A percentile compares a stretch with the other conserved stretches of the same genome.
These are phyloP conservation scores for Coemansia sp. DNA, from an alignment of 192 early-diverging fungal genomes.

Conservation along the genomic window DNA sequence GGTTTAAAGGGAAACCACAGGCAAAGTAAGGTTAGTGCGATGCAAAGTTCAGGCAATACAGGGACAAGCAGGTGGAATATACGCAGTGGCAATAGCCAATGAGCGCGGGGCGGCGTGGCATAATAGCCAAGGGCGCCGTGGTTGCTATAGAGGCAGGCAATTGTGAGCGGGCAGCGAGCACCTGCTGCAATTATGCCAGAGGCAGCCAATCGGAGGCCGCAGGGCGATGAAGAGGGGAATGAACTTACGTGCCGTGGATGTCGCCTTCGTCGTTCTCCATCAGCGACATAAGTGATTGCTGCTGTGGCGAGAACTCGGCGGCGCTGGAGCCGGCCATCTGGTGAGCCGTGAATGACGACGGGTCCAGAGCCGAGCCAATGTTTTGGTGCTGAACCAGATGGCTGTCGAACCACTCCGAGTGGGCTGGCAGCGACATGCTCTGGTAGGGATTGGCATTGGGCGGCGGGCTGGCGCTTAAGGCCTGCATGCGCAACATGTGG, in stretches of 20 bases:
- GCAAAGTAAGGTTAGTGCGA: not conserved
- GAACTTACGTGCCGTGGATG: constrained; percentile 47
- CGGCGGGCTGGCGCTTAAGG: constrained; percentile 39
- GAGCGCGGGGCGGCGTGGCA: constrained; percentile 3
- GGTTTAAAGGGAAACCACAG: not conserved
- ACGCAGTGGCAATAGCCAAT: constrained; percentile 3
- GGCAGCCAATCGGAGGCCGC: constrained; percentile 2
- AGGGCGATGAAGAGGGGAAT: not conserved
- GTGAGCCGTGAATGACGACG: constrained; percentile 46
- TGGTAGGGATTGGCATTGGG: constrained; percentile 50
- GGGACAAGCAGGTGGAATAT: constrained; percentile 1
- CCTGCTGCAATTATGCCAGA: constrained; percentile 6
- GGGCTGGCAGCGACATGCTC: constrained; percentile 61
- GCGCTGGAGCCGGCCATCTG: constrained; percentile 31
- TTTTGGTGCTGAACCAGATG: constrained; percentile 57
- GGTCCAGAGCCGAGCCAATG: constrained; percentile 58
- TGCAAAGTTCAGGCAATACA: not conserved
- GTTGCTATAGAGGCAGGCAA: not conserved
- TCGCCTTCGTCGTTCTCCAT: constrained; percentile 45
- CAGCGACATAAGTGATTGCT: constrained; percentile 52
- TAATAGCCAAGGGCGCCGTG: constrained; percentile 2
- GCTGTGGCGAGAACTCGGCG: constrained; percentile 48
- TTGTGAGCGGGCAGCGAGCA: constrained; percentile 1
- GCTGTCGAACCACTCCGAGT: constrained; percentile 56
- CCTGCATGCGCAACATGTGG: constrained; percentile 46